phyloP scores from a whole-genome alignment of 441 rosid genomes.

The Kokia cookei region DNA sequence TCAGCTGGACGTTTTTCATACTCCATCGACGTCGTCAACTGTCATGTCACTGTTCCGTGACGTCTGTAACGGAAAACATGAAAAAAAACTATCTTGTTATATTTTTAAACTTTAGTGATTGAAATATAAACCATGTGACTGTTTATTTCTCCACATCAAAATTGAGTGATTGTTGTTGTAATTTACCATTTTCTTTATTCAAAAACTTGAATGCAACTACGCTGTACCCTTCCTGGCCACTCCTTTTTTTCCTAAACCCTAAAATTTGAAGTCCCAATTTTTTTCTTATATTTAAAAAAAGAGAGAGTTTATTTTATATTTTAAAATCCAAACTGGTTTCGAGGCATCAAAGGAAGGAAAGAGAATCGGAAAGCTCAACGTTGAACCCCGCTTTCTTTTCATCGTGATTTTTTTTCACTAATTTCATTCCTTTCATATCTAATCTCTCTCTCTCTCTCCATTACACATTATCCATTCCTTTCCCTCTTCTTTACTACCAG shows the following conservation, averaged over 20 bases:
- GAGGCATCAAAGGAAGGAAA: constrained; percentile 25
- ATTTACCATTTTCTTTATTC: not conserved
- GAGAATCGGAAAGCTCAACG: constrained; percentile 15
- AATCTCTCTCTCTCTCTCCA: not conserved
- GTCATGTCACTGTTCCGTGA: too few relatives aligned
- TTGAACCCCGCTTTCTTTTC: constrained; percentile 15
- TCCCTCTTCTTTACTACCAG: not conserved
- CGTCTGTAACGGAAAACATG: too few relatives aligned
- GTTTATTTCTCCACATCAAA: not conserved
- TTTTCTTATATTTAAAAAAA: too few relatives aligned
- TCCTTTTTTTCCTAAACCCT: not conserved
- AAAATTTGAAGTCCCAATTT: not conserved
- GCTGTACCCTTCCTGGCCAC: constrained; percentile 29
- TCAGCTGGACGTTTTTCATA: too few relatives aligned
- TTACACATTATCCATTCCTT: constrained; percentile 7
- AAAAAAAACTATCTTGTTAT: too few relatives aligned
- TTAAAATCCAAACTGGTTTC: not conserved
- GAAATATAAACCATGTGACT: too few relatives aligned
- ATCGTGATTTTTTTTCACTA: constrained; percentile 17
- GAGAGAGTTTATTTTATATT: not conserved
- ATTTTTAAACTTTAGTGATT: too few relatives aligned
- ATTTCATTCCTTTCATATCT: not conserved
- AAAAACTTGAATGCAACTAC: constrained; percentile 20
- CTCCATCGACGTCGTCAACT: too few relatives aligned
- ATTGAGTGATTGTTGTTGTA: too few relatives aligned